Percentiles rank a stretch among this genome's conserved stretches.
phyloP scores from a whole-genome alignment of 192 early-diverging fungal genomes.

The Lobulomyces angularis region DNA sequence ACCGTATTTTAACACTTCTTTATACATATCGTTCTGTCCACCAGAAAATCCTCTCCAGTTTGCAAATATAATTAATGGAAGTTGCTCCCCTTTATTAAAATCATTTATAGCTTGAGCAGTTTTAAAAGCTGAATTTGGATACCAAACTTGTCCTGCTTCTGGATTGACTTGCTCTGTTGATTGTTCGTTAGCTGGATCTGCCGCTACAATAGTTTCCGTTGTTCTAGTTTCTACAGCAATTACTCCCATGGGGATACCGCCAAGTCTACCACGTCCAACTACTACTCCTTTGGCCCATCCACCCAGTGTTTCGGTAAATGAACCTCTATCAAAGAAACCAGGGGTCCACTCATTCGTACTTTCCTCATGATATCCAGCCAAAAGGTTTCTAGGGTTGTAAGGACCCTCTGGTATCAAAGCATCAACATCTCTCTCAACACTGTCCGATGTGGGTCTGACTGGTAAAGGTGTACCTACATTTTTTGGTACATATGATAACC shows the following conservation, averaged over 20 bases:
- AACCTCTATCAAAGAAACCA: conserved; percentile 97
- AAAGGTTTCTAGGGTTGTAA: conserved; percentile 83
- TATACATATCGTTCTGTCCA: conserved; percentile 97
- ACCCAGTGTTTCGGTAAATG: conserved; percentile 87
- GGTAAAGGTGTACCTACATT: conserved; percentile 52
- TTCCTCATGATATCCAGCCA: conserved; percentile 63
- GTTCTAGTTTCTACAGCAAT: conserved; percentile 93
- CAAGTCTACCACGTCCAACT: conserved; percentile 85
- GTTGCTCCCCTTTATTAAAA: conserved; percentile 96
- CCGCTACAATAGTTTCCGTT: conserved; percentile 80
- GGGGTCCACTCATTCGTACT: conserved; percentile 48
- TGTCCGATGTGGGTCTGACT: conserved; percentile 42
- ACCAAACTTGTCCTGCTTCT: conserved; percentile 96
- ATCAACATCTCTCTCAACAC: conserved; percentile 70
- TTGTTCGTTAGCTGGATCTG: conserved; percentile 85
- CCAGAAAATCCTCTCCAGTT: conserved; percentile 99
- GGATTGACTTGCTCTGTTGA: conserved; percentile 78
- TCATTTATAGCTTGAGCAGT: conserved; percentile 98
- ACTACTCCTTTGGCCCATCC: conserved; percentile 97
- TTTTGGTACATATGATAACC: conserved; percentile 85
- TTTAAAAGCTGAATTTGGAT: conserved; percentile 98
- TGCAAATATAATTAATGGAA: conserved; percentile 97
- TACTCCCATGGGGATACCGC: conserved; percentile 93
- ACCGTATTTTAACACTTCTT: conserved; percentile 95
- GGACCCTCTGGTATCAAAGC: conserved; percentile 69